Evolutionary conservation across 257 asterid genomes (phyloP), one percentile per base, ranked within the genome.

Genomic region (Plantago elongata): DNA sequence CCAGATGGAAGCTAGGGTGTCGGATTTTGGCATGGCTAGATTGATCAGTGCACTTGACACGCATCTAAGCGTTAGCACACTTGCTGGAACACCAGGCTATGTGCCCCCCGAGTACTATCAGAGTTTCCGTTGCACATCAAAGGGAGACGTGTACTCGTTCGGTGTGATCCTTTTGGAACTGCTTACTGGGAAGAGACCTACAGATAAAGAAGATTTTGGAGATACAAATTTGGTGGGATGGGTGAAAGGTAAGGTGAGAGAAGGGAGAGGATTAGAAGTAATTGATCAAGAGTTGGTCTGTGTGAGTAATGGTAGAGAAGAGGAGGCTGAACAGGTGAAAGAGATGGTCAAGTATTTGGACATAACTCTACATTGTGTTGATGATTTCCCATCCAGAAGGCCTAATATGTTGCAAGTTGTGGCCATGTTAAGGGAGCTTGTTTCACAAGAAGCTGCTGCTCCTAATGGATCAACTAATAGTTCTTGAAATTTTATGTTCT

Each of bases 71-170:
- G 98, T 90, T 3, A 84, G 94, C 62, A 90, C 98, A 11, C 76
- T 90, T 11, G 98, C 98, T 0, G 98, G 98, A 2, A 90, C 98
- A 5, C 96, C 98, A 0, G 98, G 98, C 12, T 90, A 90, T 55
- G 98, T 90, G 9, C 98, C 98, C 0, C 98, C 98, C 0, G 98
- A 88, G 85, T 90, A 90, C 67, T 90, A 90, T 45, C 98, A 90
- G 46, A 90, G 98, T 81, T 90, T 90, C 60, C 74, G 98, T n/a
- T 90, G 98, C 81, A 88, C 98, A 3, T 84, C 98, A 0, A 88
- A 80, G 65, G 98, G 98, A 1, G 98, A 88, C 14, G 98, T 90
- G 5, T 90, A 90, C 64, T 90, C 96, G 3, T 82, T 90, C 7
- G 96, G 98, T 4, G 98, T 90, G 9, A 81, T 88, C 1, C 85